Evolutionary conservation across 2,329 filamentous ascomycete genomes (phyloP), one percentile per base, ranked within the genome.

Genomic region (Pseudofabraea citricarpa): DNA sequence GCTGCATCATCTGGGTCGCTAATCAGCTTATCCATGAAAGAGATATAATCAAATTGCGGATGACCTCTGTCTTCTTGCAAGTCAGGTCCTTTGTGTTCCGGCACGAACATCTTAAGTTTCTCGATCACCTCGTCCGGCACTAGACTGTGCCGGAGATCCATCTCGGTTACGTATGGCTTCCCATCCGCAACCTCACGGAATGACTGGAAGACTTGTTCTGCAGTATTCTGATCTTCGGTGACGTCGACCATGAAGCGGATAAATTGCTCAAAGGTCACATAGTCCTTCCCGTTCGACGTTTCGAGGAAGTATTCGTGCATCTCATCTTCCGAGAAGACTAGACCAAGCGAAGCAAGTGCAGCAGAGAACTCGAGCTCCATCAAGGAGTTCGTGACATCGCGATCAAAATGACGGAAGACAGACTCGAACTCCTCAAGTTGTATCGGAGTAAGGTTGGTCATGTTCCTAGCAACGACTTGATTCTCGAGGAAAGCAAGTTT

Each of bases 171-270:
- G 64, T 98, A 98, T 9, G 91, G 90, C 74, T 98, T 98, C 53
- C 93, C 93, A 69, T 98, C 93, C 15, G 93, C 93, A 36, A 98
- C 93, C 67, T 98, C 93, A 45, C 84, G 82, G 79, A 98, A 98
- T 51, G 87, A 94, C 69, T 98, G 91, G 72, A 93, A 97, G 5
- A 98, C 93, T 65, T 98, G 93, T 67, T 97, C 93, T 10, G 93
- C 93, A 4, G 90, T 96, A 64, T 98, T 96, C 69, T 98, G 93
- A 62, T 98, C 93, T 67, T 98, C 93, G 10, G 93, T 98, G 39
- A 96, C 93, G 56, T 95, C 89, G 37, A 98, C 93, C 93, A 98
- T 98, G 74, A 98, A 98, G 29, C 88, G 83, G 63, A 98, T 98
- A 62, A 98, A 98, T 66, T 97, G 91, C 70, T 98, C 93, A 61